A percentile compares a stretch with the other conserved stretches of the same genome.
These are phyloP conservation scores for Salix exigua DNA, from an alignment of 345 rosid species.

Conservation along the genomic window DNA sequence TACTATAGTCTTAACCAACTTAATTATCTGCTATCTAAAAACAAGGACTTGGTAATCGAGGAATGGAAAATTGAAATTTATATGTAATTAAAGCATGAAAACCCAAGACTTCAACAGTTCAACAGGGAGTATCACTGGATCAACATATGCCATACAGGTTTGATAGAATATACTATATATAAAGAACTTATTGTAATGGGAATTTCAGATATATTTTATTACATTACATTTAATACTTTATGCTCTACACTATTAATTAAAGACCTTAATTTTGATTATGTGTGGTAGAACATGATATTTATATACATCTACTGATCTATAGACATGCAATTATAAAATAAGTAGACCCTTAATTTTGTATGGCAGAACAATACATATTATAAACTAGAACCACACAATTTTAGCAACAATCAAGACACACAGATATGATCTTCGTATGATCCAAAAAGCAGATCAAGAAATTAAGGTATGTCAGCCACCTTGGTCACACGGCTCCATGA, in stretches of 20 bases:
- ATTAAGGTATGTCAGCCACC: background rate
- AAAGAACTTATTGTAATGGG: background rate
- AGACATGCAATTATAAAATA: background rate
- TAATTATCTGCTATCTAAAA: background rate
- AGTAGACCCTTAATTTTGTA: background rate
- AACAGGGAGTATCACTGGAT: background rate
- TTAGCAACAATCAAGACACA: background rate
- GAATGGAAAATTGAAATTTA: background rate
- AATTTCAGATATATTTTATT: background rate
- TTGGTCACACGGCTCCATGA: constrained; percentile 11
- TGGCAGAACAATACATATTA: no score
- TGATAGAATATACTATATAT: background rate
- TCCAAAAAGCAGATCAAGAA: background rate
- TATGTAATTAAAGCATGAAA: background rate
- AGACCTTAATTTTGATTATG: no score
- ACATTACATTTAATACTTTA: no score
- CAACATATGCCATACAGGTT: background rate
- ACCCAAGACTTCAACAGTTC: background rate
- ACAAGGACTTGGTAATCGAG: background rate
- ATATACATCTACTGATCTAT: background rate
- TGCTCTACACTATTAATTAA: no score
- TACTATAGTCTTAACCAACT: background rate
- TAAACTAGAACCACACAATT: background rate
- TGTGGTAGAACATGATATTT: background rate
- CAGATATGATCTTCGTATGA: no score